phyloP scores from a whole-genome alignment of 139 green algal genomes.

The Micractinium conductrix region DNA sequence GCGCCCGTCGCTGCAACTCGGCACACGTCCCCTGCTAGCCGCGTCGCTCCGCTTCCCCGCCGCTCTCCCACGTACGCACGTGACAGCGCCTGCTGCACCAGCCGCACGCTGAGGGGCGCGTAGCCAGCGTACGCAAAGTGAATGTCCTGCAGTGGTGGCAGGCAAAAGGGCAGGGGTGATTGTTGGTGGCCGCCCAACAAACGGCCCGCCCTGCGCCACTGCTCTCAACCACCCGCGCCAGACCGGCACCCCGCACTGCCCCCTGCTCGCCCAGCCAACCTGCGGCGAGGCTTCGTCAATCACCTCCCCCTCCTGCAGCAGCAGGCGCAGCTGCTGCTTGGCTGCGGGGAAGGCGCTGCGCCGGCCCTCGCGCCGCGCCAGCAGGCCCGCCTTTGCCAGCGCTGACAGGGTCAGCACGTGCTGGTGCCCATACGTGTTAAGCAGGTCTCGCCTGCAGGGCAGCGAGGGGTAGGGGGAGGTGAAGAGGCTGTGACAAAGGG shows the following conservation, averaged over 20 bases:
- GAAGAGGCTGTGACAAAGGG: not conserved
- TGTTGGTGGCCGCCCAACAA: too few species aligned
- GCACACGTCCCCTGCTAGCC: too few species aligned
- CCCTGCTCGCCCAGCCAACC: slow-evolving; percentile 6
- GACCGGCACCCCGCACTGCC: too few species aligned
- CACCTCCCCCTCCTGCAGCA: slow-evolving; percentile 73
- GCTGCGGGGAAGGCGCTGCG: slow-evolving; percentile 47
- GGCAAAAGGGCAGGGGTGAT: not conserved
- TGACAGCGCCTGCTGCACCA: slow-evolving; percentile 81
- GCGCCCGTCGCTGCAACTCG: too few species aligned
- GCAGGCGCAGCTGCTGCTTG: slow-evolving; percentile 61
- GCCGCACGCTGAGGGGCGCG: slow-evolving; percentile 83
- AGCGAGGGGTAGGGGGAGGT: not conserved
- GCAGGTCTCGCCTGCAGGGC: slow-evolving; percentile 55
- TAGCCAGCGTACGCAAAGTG: slow-evolving; percentile 78
- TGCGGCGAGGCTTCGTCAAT: slow-evolving; percentile 47
- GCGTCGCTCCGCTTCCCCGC: too few species aligned
- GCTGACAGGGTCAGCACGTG: slow-evolving; percentile 80
- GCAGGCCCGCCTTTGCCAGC: slow-evolving; percentile 43
- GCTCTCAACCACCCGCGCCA: not conserved
- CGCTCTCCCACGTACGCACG: too few species aligned
- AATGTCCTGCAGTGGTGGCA: slow-evolving; percentile 44
- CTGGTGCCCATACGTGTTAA: slow-evolving; percentile 90
- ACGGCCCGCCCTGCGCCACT: not conserved
- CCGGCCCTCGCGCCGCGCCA: slow-evolving; percentile 51